Conservation (phyloP, 164 flowering plant species). For the Berberis vulgaris region DNA sequence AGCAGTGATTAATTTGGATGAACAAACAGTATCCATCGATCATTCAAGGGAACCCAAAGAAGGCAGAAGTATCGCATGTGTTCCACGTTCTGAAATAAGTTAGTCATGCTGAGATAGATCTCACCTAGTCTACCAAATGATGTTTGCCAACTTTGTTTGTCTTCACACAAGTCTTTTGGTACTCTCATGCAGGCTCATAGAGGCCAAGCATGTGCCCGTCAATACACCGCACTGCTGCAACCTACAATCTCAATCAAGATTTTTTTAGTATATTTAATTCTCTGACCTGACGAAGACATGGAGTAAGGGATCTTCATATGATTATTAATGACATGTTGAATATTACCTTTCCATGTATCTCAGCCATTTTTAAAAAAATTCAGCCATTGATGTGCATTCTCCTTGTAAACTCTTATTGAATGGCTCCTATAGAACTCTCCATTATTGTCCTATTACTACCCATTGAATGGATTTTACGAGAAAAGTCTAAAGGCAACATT, state of each 20-base stretch:
- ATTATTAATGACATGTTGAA: background rate
- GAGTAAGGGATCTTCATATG: background rate
- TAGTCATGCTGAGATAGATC: background rate
- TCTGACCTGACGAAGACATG: background rate
- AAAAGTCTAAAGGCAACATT: too few species aligned
- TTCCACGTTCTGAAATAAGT: slow-evolving; percentile 22
- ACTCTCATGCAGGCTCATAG: slow-evolving; percentile 46
- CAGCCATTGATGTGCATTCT: too few species aligned
- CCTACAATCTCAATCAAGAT: slow-evolving; percentile 28
- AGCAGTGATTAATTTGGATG: slow-evolving; percentile 51
- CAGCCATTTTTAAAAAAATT: too few species aligned
- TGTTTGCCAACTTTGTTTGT: background rate
- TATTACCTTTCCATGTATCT: slow-evolving; percentile 82
- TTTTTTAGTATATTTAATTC: background rate
- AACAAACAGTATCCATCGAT: slow-evolving; percentile 51
- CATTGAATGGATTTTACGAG: too few species aligned
- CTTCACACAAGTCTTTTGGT: background rate
- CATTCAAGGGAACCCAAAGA: slow-evolving; percentile 60
- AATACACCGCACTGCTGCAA: slow-evolving; percentile 71
- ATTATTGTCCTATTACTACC: too few species aligned
- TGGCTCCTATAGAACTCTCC: too few species aligned
- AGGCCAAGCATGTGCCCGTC: slow-evolving; percentile 91
- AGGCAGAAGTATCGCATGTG: slow-evolving; percentile 32
- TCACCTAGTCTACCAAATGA: background rate
- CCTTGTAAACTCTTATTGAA: too few species aligned